Base-by-base conservation (phyloP, 192 early-diverging fungal species). In the Chytriomyces hyalinus region DNA sequence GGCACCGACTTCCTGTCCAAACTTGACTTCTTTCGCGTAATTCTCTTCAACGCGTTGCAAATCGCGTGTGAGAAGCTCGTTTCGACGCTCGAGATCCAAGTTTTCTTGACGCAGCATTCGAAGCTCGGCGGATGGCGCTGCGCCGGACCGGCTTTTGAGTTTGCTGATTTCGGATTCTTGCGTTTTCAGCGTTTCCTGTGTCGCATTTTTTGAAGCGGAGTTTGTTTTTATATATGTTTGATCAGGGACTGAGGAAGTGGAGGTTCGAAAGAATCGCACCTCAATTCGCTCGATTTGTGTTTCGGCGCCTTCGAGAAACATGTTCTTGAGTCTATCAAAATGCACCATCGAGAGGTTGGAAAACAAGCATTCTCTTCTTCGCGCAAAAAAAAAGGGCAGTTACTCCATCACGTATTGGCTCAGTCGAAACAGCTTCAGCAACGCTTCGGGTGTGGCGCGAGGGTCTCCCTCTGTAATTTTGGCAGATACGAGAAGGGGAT, bases 321-420 rank as follows among this genome's bases (percentile, higher is more conserved):
- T 65, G 53, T 87, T 81, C 53, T 87, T 86, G n/a, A 81, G 75
- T 73, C 86, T 87, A 61, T 22, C 7, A 65, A 61, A 36, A 36
- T 36, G 36, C 36, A 4, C 36, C 0, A 36, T 36, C 36, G 46
- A 44, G 61, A 75, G 9, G 61, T 61, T 61, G 13, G 63, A 11
- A 78, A 20, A 5, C 9, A 44, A 77, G 6, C 17, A 2, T 28
- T 11, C 26, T 46, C 76, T 2, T 36, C 36, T 26, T 36, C 36
- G 36, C 36, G 36, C 36, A 36, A 17, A 13, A 26, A 20, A 57
- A 65, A 20, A 20, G 0, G 24, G 17, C 17, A 80, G 73, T 67
- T 79, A 87, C 86, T 87, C 82, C 81, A 87, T 83, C n/a, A 81
- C 81, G 20, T 79, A 61, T 67, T 87, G 83, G 10, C 84, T 77